Base-by-base conservation (phyloP, 2,329 filamentous ascomycete genomes). In the Talaromyces atroroseus region DNA sequence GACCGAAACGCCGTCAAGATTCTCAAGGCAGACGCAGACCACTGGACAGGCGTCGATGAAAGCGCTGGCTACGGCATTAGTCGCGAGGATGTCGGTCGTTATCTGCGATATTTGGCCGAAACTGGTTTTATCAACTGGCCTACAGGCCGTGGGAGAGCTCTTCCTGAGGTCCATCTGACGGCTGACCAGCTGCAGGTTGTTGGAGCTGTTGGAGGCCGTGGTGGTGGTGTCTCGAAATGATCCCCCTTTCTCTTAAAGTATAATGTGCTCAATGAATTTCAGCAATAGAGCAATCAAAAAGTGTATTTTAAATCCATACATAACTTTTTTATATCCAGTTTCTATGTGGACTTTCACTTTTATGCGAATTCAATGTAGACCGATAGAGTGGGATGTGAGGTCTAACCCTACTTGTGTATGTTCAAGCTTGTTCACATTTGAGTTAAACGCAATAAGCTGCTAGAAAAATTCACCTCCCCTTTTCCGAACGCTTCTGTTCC, bases 1-100 rank as follows among this genome's bases (percentile, higher is more conserved):
- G 89, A 92, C 67, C 70, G 64, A 36, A 90, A 94, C 65, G 83
- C 89, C 0, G 78, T 82, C 1, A 74, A 76, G 1, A 81, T 86
- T 0, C 77, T 95, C 23, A 81, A 81, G 66, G 78, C 79, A 3
- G 87, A 92, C 65, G 78, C 78, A 0, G 50, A 58, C 14, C 76
- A 64, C 47, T 81, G 81, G 80, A 79, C 83, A 0, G 80, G 79
- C 0, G 68, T 82, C 34, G 82, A 86, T 61, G 80, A 79, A 62
- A 82, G 80, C 49, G 74, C 74, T 0, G 83, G 75, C 54, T 79
- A 68, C 59, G 81, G 81, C 23, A 82, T 89, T 11, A 81, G 76
- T 21, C 74, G 80, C 55, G 82, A 86, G 59, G 80, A 80, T 36
- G 78, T 88, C 16, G 86, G 85, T 3, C 69, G 81, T 18, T 89